phyloP scores from a whole-genome alignment of 2,329 filamentous ascomycete species.

The Cladosporium sp. region DNA sequence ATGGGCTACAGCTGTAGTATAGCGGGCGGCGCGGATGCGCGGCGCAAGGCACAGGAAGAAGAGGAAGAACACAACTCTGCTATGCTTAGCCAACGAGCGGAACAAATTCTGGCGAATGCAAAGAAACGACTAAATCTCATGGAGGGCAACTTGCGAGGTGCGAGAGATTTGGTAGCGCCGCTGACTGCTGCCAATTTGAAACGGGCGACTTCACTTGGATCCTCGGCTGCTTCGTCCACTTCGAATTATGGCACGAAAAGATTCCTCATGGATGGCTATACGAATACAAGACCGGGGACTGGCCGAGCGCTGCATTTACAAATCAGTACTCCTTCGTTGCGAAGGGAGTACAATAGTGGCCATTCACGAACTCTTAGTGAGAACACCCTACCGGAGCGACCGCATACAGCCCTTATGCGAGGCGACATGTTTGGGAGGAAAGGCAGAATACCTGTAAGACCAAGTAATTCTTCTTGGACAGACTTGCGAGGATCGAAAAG shows the following conservation, averaged over 20 bases:
- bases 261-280: slow-evolving; percentile 29
- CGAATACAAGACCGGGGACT: slow-evolving; percentile 24
- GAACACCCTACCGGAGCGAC: slow-evolving; percentile 50
- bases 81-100: slow-evolving; percentile 77
- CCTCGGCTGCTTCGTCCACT: not conserved
- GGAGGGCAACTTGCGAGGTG: slow-evolving; percentile 86
- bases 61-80: slow-evolving; percentile 68
- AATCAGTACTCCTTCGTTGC: slow-evolving; percentile 35
- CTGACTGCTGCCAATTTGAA: slow-evolving; percentile 43
- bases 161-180: slow-evolving; percentile 54
- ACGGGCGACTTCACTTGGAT: slow-evolving; percentile 38
- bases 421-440: slow-evolving; percentile 21
- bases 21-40: slow-evolving; percentile 27
- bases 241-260: slow-evolving; percentile 20
- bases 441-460: slow-evolving; percentile 27
- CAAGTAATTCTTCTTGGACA: slow-evolving; percentile 19
- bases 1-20: slow-evolving; percentile 16
- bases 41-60: slow-evolving; percentile 40
- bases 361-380: slow-evolving; percentile 67
- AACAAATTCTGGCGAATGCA: slow-evolving; percentile 88
- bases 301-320: slow-evolving; percentile 32
- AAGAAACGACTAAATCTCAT: slow-evolving; percentile 88
- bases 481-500: slow-evolving; percentile 17
- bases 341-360: slow-evolving; percentile 41
- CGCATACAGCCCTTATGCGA: slow-evolving; percentile 31